Evolutionary conservation across 441 rosid species (phyloP).

Genomic region (Populus hybrid): DNA sequence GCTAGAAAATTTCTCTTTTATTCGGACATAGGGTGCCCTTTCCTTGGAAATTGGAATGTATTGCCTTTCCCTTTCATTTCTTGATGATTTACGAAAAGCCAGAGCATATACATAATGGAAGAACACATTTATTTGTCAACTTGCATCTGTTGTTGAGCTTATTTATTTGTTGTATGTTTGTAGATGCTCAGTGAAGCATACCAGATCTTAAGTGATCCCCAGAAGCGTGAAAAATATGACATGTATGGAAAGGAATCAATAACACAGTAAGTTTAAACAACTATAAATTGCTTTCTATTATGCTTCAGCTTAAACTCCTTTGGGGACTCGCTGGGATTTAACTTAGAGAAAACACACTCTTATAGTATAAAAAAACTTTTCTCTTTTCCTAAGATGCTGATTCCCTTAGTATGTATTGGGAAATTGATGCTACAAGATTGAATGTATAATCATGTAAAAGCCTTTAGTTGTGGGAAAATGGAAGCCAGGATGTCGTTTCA

Average conservation of each 20-base stretch:
- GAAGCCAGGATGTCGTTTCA: neutral
- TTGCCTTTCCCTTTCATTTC: neutral
- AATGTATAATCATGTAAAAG: slow-evolving; percentile 1
- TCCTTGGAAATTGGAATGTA: neutral
- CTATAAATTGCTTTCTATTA: slow-evolving; percentile 6
- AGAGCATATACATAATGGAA: neutral
- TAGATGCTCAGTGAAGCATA: slow-evolving; percentile 97
- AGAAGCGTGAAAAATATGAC: slow-evolving; percentile 83
- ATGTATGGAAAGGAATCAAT: slow-evolving; percentile 82
- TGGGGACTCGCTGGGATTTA: neutral
- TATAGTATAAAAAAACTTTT: neutral
- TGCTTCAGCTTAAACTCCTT: neutral
- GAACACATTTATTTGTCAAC: neutral
- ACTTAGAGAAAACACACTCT: neutral
- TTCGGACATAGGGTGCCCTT: neutral
- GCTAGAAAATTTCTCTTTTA: no score
- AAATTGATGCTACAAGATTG: neutral
- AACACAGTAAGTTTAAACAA: slow-evolving; percentile 51
- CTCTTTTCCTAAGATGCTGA: neutral
- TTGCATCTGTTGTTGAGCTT: slow-evolving; percentile 7
- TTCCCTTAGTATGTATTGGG: neutral
- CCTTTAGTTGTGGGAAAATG: neutral
- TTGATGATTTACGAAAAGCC: neutral
- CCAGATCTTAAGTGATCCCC: slow-evolving; percentile 88
- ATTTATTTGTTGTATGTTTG: slow-evolving; percentile 17